Base-by-base conservation (phyloP, 2,329 filamentous ascomycete species). In the Cordyceps cateniannulata region DNA sequence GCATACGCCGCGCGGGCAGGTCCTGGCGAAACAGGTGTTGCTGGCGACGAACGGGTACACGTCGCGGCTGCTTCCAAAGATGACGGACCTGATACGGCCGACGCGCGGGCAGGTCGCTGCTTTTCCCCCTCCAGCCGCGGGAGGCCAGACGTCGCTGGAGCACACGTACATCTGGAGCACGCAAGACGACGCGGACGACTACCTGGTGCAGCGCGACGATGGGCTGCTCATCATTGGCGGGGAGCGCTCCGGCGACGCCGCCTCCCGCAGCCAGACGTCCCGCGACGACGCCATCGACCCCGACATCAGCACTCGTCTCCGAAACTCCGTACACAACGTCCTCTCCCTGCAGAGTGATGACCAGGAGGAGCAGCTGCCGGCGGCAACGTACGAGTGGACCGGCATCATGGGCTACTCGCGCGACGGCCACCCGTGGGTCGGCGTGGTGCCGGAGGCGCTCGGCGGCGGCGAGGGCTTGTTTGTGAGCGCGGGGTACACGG, bases 41-140 rank as follows among this genome's bases (percentile, higher is more conserved):
- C 81, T 96, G 18, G 88, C 90, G 5, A 93, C 89, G 1, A 96
- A 96, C 69, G 93, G 79, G 3, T 96, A 96, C 72, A 93, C 91
- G 0, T 90, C 90, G 1, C 81, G 86, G 63, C 79, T 96, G 4
- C 75, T 93, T 1, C 90, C 90, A 0, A 70, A 76, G 38, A 87
- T 93, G 66, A 78, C 82, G 9, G 84, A 86, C 64, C 79, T 92
- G 9, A 88, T 96, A 64, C 84, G 93, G 2, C 93, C 93, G 0
- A 86, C 89, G 2, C 38, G 38, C 38, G 38, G 38, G 16, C 80
- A 93, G 69, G 85, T 93, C 75, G 83, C 82, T 45, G 83, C 87
- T 0, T 78, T 93, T 22, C 67, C 32, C 8, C 6, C 32, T 35
- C 8, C 8, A 10, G 32, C 9, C 32, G 32, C 32, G 5, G 32